These are phyloP conservation scores for Irpex rosettiformis DNA, from an alignment of 1,284 basidiomycete genomes.

Conservation along the genomic window DNA sequence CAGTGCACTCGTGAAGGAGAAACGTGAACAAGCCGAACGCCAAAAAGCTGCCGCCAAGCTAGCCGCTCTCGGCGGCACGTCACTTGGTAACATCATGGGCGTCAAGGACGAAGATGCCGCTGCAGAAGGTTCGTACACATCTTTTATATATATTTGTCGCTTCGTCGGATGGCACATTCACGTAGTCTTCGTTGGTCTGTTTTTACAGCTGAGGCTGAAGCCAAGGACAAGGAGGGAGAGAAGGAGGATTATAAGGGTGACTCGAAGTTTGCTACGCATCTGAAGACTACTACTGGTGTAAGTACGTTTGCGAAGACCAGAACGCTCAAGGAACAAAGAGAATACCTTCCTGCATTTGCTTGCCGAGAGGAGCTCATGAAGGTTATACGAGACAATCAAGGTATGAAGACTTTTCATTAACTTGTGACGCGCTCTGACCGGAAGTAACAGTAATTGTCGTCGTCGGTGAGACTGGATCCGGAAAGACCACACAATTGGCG, in stretches of 20 bases:
- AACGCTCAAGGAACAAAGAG: slow-evolving; percentile 92
- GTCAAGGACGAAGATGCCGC: slow-evolving; percentile 93
- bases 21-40: slow-evolving; percentile 93
- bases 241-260: slow-evolving; percentile 83
- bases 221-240: slow-evolving; percentile 32
- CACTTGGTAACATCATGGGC: slow-evolving; percentile 95
- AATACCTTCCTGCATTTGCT: slow-evolving; percentile 97
- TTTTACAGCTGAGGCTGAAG: slow-evolving; percentile 57
- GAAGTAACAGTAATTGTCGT: slow-evolving; percentile 74
- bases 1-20: slow-evolving; percentile 89
- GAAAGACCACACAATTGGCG: slow-evolving; percentile 90
- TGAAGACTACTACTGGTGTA: slow-evolving; percentile 76
- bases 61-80: slow-evolving; percentile 88
- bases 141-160: slow-evolving; percentile 17
- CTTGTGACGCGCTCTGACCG: not conserved
- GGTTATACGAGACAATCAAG: slow-evolving; percentile 93
- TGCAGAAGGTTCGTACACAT: slow-evolving; percentile 64
- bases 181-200: slow-evolving; percentile 39
- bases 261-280: slow-evolving; percentile 92
- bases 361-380: slow-evolving; percentile 93
- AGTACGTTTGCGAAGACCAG: slow-evolving; percentile 82
- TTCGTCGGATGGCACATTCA: slow-evolving; percentile 71
- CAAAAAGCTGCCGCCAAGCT: slow-evolving; percentile 95
- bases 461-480: slow-evolving; percentile 94
- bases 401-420: too few species aligned